Base-by-base conservation (phyloP, 148 eudicot species). In the Gaultheria prostrata region DNA sequence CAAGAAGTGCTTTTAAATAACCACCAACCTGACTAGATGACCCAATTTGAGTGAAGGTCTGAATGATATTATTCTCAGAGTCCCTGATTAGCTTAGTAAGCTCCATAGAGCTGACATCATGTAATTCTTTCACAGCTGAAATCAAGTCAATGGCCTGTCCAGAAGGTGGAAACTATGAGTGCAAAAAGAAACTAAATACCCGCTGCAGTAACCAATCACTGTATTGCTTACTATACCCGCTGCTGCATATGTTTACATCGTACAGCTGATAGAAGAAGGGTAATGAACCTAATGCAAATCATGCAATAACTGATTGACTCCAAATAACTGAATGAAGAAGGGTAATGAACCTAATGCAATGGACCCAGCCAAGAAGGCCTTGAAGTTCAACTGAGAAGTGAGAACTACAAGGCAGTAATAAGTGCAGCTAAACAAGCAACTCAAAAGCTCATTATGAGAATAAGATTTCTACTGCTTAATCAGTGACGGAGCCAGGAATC, bases 71-170 rank as follows among this genome's bases (percentile, higher is more conserved):
- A 78, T 88, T 91, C 21, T 93, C 95, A 10, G 90, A 86, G 80
- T 97, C 95, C 83, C 88, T 92, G 73, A 97, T 82, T 76, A 91
- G 87, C 91, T 89, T 94, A 87, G 77, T 86, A 14, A 97, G 95
- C 76, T 92, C 95, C 77, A 83, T 87, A 71, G 95, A 86, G 86
- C 89, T 87, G 49, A 91, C 80, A 32, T 85, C 80, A 28, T 93
- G 98, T 76, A 93, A 88, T 86, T 81, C 93, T 85, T 88, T 90
- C 63, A 97, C 98, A 77, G 92, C 89, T 75, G 92, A 88, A 73
- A 91, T 84, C 85, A 97, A 87, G 87, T 94, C 96, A 85, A 91
- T 82, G 75, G 67, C 95, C 98, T 97, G 88, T 48, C 54, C 39
- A 76, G 54, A 80, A 76, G 61, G 15, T 43, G 57, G 53, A 61